Base-by-base conservation (phyloP, 768 basidiomycete genomes). In the Neoboletus magnificus region DNA sequence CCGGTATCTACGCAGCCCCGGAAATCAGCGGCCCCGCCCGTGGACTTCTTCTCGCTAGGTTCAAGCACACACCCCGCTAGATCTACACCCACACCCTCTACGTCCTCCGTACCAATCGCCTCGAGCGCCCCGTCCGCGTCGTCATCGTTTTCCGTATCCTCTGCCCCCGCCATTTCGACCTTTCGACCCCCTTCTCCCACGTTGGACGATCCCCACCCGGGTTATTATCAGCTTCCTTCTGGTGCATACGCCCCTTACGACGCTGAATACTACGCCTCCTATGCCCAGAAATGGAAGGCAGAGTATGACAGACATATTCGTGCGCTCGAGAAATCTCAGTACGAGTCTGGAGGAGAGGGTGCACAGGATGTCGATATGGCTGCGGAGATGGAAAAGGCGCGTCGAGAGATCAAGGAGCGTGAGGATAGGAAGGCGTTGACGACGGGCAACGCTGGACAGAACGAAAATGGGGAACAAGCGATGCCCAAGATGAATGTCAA, bases 401-500 rank as follows among this genome's bases (percentile, higher is more conserved):
- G 84, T 68, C 75, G 70, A 54, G 89, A 91, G 67, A 76, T 91
- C 35, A 80, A 88, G 72, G 87, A 89, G 55, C 77, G 82, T 43
- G 91, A 93, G 70, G 85, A 86, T 48, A 78, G 78, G 67, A 93
- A 93, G 70, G 84, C 85, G 3, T 66, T 93, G 51, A 92, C 91
- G 22, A 73, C 77, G 58, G 84, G 84, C 25, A 80, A 79, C 18
- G 74, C 66, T 16, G 78, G 76, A 23, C 22, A 50, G 54, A 41
- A 55, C 32, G 63, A 62, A 15, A 80, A 77, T 29, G 83, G 83
- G 32, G 75, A 73, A 29, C 67, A 70, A 1, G 80, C 69, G 29
- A 80, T 80, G 62, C 93, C 92, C 13, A 87, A 74, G 71, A 94
- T 92, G 88, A 95, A 89, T 61, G 81, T 95, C 46, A 58, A 90